A percentile compares a stretch with the other conserved stretches of the same genome.
These are phyloP conservation scores for Venturia asperata DNA, from an alignment of 2,329 filamentous ascomycete genomes.

Conservation along the genomic window DNA sequence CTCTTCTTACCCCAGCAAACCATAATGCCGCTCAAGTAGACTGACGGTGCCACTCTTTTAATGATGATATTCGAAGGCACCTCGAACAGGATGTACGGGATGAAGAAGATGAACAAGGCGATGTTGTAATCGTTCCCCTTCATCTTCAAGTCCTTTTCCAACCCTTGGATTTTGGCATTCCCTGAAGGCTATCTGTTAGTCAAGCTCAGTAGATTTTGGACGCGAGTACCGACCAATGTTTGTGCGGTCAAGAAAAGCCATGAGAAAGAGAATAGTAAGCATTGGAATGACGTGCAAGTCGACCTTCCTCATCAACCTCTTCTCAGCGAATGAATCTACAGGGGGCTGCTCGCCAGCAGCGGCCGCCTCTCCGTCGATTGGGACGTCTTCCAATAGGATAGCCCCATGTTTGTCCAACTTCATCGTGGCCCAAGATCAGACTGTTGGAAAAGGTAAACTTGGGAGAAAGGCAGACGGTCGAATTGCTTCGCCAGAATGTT, in stretches of 20 bases:
- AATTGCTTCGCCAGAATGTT: neutral
- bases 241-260: constrained; percentile 41
- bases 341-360: neutral
- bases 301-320: constrained; percentile 42
- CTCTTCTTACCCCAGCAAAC: constrained; percentile 30
- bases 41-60: constrained; percentile 34
- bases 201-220: neutral
- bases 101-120: constrained; percentile 34
- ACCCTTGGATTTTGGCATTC: constrained; percentile 37
- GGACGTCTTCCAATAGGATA: neutral
- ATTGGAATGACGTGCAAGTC: constrained; percentile 44
- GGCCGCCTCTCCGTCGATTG: neutral
- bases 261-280: constrained; percentile 40
- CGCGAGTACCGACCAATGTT: constrained; percentile 28
- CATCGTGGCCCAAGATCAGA: neutral
- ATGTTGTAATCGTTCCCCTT: constrained; percentile 33
- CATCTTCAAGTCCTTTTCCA: constrained; percentile 35
- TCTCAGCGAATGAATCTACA: constrained; percentile 31
- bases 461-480: neutral
- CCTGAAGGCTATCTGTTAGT: constrained; percentile 24
- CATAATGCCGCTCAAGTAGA: constrained; percentile 35
- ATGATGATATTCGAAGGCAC: constrained; percentile 34
- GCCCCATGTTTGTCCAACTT: neutral
- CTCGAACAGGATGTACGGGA: constrained; percentile 26
- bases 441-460: neutral